Percentiles rank a stretch among this genome's conserved stretches.
phyloP scores from a whole-genome alignment of 176 grass and related monocot species.

The Aegilops umbellulata region DNA sequence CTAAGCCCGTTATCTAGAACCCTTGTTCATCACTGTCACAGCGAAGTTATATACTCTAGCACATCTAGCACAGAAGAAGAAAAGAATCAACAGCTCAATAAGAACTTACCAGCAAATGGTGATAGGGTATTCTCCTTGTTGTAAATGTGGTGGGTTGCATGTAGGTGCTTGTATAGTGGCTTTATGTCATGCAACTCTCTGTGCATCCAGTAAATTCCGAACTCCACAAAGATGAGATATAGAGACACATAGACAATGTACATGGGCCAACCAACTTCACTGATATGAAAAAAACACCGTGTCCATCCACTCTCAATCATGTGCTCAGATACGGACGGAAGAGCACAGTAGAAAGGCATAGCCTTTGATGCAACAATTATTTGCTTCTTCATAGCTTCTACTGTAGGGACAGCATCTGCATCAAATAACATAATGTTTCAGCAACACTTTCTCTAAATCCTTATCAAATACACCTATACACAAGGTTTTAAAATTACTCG shows the following conservation, averaged over 20 bases:
- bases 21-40: neutral
- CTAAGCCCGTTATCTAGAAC: neutral
- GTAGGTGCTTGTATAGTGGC: constrained; percentile 89
- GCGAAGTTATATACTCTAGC: neutral
- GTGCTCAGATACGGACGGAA: constrained; percentile 76
- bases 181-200: constrained; percentile 99
- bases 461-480: constrained; percentile 19
- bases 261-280: constrained; percentile 64
- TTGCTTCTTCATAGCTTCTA: constrained; percentile 85
- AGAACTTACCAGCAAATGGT: constrained; percentile 82
- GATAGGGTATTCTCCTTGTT: constrained; percentile 99
- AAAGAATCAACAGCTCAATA: neutral
- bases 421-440: neutral
- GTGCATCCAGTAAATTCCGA: constrained; percentile 99
- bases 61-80: neutral
- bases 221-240: constrained; percentile 78
- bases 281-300: constrained; percentile 57
- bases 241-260: constrained; percentile 55
- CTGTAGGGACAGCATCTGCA: constrained; percentile 83
- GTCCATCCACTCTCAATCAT: constrained; percentile 97
- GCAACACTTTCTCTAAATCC: neutral
- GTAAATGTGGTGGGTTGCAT: constrained; percentile 93
- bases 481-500: neutral
- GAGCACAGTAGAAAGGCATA: constrained; percentile 76
- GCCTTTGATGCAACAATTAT: constrained; percentile 85